Evolutionary conservation across 2,329 filamentous ascomycete species (phyloP).

Genomic region (Fusarium floridanum): DNA sequence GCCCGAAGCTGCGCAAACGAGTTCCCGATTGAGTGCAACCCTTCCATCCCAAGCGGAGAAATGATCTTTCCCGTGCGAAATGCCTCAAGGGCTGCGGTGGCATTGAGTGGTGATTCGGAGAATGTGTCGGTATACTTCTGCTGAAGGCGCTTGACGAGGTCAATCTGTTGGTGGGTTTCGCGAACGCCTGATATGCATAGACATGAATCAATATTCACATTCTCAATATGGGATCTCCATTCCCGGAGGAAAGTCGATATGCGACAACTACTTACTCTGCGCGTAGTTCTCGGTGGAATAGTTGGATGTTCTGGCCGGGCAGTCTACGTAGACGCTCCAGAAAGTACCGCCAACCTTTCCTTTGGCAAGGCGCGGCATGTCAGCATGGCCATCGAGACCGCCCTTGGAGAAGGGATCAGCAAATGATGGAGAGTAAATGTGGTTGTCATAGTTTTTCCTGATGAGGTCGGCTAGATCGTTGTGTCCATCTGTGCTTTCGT

Average conservation of each 20-base stretch:
- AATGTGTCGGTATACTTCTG: too few relatives aligned
- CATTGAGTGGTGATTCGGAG: too few relatives aligned
- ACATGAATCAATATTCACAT: too few relatives aligned
- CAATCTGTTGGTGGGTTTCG: slow-evolving; percentile 50
- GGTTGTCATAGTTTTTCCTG: slow-evolving; percentile 48
- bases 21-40: slow-evolving; percentile 52
- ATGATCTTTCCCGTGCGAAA: slow-evolving; percentile 51
- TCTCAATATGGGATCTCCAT: too few relatives aligned
- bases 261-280: too few relatives aligned
- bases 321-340: slow-evolving; percentile 48
- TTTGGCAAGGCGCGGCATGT: slow-evolving; percentile 45
- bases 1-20: slow-evolving; percentile 52
- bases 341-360: slow-evolving; percentile 50
- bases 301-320: not conserved
- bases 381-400: slow-evolving; percentile 44
- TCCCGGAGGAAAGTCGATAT: too few relatives aligned
- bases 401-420: slow-evolving; percentile 21
- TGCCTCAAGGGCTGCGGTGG: slow-evolving; percentile 35
- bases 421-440: slow-evolving; percentile 31
- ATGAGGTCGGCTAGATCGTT: slow-evolving; percentile 50
- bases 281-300: too few relatives aligned
- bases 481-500: slow-evolving; percentile 42
- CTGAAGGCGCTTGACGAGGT: slow-evolving; percentile 33
- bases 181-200: slow-evolving; percentile 1
- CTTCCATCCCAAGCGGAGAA: slow-evolving; percentile 55